Evolutionary conservation across 495 filamentous ascomycete genomes (phyloP).

Genomic region (Neurospora sp.): DNA sequence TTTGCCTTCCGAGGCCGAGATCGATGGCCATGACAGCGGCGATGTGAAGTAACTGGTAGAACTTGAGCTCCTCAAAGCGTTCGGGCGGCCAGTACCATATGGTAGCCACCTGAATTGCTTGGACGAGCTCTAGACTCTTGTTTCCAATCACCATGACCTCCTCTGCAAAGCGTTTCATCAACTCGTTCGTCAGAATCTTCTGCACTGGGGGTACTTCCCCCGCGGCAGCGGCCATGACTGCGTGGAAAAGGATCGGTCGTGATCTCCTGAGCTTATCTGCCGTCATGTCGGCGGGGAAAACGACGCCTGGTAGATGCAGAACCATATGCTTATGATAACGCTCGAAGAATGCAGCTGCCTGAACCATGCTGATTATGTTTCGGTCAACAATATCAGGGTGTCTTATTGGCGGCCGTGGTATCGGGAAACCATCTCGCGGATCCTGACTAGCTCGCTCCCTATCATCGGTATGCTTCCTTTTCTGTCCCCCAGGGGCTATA

Average conservation of each 20-base stretch:
- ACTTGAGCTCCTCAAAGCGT: conserved; percentile 77
- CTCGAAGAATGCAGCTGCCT: conserved; percentile 54
- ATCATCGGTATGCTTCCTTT: conserved; percentile 34
- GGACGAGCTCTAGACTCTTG: conserved; percentile 79
- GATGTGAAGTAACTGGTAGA: conserved; percentile 79
- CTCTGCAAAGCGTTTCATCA: conserved; percentile 65
- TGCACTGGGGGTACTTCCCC: conserved; percentile 51
- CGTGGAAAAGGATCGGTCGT: conserved; percentile 72
- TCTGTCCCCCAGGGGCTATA: conserved; percentile 33
- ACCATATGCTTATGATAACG: conserved; percentile 61
- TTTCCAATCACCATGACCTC: conserved; percentile 63
- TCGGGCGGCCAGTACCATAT: conserved; percentile 82
- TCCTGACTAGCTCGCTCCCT: conserved; percentile 9
- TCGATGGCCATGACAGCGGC: conserved; percentile 82
- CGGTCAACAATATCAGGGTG: conserved; percentile 62
- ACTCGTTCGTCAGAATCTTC: conserved; percentile 51
- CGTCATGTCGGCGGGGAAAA: conserved; percentile 58
- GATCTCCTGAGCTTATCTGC: conserved; percentile 55
- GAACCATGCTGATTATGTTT: conserved; percentile 50
- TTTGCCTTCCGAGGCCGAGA: conserved; percentile 61
- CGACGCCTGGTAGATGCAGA: conserved; percentile 65
- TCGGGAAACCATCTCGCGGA: conserved; percentile 3
- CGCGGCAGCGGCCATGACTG: conserved; percentile 63
- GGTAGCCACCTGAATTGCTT: conserved; percentile 60
- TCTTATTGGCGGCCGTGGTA: conserved; percentile 10